Percentiles rank a stretch among this genome's conserved stretches.
Conservation (phyloP, 2,329 filamentous ascomycete genomes). For the Fusarium multiceps region DNA sequence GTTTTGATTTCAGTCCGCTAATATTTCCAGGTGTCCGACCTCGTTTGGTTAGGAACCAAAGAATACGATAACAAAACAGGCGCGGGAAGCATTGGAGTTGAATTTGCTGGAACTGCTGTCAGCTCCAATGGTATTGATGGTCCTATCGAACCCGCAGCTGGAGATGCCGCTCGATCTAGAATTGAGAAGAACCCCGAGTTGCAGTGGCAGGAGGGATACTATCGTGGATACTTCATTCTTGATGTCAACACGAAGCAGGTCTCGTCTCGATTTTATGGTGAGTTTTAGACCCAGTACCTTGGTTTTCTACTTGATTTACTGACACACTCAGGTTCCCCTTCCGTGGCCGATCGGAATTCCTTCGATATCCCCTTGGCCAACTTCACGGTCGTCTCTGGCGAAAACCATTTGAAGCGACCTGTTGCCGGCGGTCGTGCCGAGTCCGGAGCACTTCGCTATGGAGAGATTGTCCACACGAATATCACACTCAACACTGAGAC, state of each 20-base stretch:
- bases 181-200: constrained; percentile 68
- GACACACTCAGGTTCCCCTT: constrained; percentile 55
- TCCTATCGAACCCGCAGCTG: constrained; percentile 59
- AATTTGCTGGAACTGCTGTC: constrained; percentile 76
- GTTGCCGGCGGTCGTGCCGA: constrained; percentile 59
- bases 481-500: constrained; percentile 34
- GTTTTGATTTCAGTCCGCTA: neutral
- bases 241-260: constrained; percentile 67
- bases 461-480: constrained; percentile 52
- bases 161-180: constrained; percentile 22
- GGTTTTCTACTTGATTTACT: rapidly evolving
- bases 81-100: constrained; percentile 67
- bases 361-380: constrained; percentile 76
- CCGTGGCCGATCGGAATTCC: constrained; percentile 67
- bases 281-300: neutral
- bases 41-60: constrained; percentile 67
- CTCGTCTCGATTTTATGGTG: constrained; percentile 72
- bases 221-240: constrained; percentile 78
- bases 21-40: constrained; percentile 63
- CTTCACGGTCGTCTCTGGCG: constrained; percentile 73
- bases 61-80: constrained; percentile 66
- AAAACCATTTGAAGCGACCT: constrained; percentile 64
- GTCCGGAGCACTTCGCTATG: constrained; percentile 66
- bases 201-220: constrained; percentile 79
- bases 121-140: constrained; percentile 41